Conservation (phyloP, 768 basidiomycete species). For the Cystobasidium onofrii region DNA sequence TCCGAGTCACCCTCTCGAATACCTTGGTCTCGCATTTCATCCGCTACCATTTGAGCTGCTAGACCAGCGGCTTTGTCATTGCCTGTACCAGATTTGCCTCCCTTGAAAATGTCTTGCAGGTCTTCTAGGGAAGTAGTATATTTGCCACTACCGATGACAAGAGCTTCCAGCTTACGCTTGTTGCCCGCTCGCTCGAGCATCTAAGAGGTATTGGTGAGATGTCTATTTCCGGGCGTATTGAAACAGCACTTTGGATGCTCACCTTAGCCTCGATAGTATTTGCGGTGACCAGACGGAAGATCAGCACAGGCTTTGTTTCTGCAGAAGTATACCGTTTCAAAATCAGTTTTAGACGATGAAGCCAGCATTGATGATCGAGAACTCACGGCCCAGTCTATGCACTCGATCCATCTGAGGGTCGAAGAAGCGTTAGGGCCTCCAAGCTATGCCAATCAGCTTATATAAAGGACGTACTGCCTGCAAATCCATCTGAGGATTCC, state of each 20-base stretch:
- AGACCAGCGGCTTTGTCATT: conserved; percentile 2
- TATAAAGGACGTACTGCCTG: conserved; percentile 58
- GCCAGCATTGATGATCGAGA: conserved; percentile 64
- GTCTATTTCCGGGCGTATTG: background rate
- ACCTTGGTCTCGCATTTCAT: conserved; percentile 54
- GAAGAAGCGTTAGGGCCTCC: background rate
- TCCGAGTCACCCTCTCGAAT: conserved; percentile 65
- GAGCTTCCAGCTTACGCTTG: conserved; percentile 73
- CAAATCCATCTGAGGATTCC: conserved; percentile 88
- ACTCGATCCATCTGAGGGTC: conserved; percentile 58
- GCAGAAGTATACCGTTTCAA: background rate
- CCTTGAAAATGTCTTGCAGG: conserved; percentile 49
- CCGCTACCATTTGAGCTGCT: conserved; percentile 22
- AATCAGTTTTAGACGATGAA: background rate
- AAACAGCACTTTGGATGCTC: conserved; percentile 53
- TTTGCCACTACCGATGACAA: conserved; percentile 82
- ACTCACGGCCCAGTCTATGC: conserved; percentile 72
- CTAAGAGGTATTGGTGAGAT: background rate
- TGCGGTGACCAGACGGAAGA: conserved; percentile 75
- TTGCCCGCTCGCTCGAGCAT: conserved; percentile 43
- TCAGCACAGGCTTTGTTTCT: conserved; percentile 48
- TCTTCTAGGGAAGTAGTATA: conserved; percentile 44
- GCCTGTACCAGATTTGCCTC: conserved; percentile 26
- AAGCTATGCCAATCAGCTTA: too few relatives aligned
- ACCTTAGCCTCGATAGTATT: conserved; percentile 78